phyloP scores from a whole-genome alignment of 225 moss, liverwort and hornwort species.

The Sphagnum contortum region DNA sequence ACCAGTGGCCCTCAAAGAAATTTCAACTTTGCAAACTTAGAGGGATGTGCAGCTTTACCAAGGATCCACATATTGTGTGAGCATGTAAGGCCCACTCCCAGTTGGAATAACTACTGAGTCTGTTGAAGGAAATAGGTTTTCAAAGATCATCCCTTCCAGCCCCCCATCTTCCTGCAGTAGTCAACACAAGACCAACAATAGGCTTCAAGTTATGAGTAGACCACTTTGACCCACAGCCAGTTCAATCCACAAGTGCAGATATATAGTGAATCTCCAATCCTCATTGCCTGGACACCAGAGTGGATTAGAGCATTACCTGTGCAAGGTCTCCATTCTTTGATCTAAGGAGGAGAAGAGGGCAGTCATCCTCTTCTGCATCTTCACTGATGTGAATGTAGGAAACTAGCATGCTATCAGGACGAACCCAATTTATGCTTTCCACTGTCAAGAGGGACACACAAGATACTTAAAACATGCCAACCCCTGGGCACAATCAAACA shows the following conservation, averaged over 20 bases:
- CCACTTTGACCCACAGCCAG: no score
- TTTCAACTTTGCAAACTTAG: no score
- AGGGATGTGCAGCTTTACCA: conserved; percentile 33
- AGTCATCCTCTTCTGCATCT: conserved; percentile 77
- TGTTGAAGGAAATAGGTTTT: conserved; percentile 64
- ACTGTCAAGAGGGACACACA: conserved; percentile 35
- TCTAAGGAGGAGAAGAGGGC: conserved; percentile 65
- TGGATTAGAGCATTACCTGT: conserved; percentile 33
- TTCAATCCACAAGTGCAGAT: no score
- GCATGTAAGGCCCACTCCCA: conserved; percentile 88
- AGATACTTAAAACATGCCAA: no score
- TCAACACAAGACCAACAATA: background rate
- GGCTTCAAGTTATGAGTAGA: background rate
- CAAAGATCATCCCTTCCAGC: conserved; percentile 41
- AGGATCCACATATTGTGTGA: conserved; percentile 58
- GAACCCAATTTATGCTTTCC: conserved; percentile 86
- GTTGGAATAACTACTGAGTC: conserved; percentile 56
- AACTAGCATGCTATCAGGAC: conserved; percentile 76
- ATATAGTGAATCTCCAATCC: no score
- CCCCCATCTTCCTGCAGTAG: conserved; percentile 54
- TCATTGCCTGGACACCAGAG: background rate
- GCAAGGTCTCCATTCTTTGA: conserved; percentile 51
- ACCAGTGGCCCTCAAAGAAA: no score
- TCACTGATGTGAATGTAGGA: conserved; percentile 57
- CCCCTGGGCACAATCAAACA: background rate